Evolutionary conservation across 2,329 filamentous ascomycete genomes (phyloP), one percentile per base, ranked within the genome.

Genomic region (Cordyceps cateniannulata): DNA sequence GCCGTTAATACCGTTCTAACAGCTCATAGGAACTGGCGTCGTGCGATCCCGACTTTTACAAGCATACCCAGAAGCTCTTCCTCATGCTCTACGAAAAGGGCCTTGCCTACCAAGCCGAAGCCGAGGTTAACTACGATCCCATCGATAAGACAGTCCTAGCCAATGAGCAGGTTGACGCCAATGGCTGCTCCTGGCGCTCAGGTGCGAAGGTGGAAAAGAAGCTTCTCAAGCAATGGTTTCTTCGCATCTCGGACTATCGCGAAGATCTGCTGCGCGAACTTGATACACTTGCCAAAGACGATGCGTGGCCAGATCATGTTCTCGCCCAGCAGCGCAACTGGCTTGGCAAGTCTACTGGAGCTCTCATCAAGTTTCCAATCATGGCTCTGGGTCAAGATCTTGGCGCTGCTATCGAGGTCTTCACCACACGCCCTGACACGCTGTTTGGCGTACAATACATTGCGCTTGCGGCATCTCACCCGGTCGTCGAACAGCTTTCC

Each of bases 101-200:
- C 1, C 79, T 96, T 20, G 92, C 91, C 57, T 95, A 95, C 72
- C 91, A 92, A 70, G 86, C 85, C 38, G 87, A 95, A 67, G 90
- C 91, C 22, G 76, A 92, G 64, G 92, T 96, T 67, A 96, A 96
- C 73, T 96, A 90, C 76, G 92, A 96, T 66, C 92, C 92, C 1
- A 82, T 96, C 29, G 92, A 96, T 71, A 87, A 89, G 71, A 96
- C 92, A 0, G 92, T 96, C 18, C 79, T 96, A 62, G 92, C 92
- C 12, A 96, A 96, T 71, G 92, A 96, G 73, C 92, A 96, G 75
- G 91, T 96, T n/a, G 90, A 96, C 70, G 82, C 88, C 54, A 88
- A 91, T 69, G 92, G 92, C 35, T 85, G 80, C 67, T 96, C 91
- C 2, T 96, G 92, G 92, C 84, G 91, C 61, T 95, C 90, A 1